phyloP scores from a whole-genome alignment of 257 asterid genomes.

The Phtheirospermum japonicum region DNA sequence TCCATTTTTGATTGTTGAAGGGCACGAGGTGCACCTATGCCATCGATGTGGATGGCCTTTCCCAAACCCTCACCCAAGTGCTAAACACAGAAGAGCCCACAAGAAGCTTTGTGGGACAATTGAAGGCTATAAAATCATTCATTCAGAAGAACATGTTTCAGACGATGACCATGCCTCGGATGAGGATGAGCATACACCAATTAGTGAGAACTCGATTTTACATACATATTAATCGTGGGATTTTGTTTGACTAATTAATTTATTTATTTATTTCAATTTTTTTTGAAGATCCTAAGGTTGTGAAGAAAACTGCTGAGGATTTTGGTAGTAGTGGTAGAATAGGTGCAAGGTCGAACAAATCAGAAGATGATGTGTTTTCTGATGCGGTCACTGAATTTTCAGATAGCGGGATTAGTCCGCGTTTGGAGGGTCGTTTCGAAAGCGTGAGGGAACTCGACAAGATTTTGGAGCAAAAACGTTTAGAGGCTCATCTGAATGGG shows the following conservation, averaged over 20 bases:
- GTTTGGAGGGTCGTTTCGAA: slow-evolving; percentile 37
- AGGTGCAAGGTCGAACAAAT: slow-evolving; percentile 44
- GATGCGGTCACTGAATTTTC: slow-evolving; percentile 76
- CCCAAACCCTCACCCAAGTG: slow-evolving; percentile 87
- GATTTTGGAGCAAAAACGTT: slow-evolving; percentile 30
- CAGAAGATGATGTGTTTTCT: slow-evolving; percentile 72
- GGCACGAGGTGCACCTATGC: slow-evolving; percentile 62
- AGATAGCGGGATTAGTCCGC: slow-evolving; percentile 52
- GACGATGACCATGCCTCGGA: slow-evolving; percentile 65
- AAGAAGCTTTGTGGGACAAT: slow-evolving; percentile 72
- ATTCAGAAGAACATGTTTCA: slow-evolving; percentile 40
- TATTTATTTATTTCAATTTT: background rate
- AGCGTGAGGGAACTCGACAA: slow-evolving; percentile 29
- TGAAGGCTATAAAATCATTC: slow-evolving; percentile 58
- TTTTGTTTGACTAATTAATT: slow-evolving; percentile 14
- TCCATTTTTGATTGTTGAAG: slow-evolving; percentile 43
- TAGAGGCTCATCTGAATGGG: slow-evolving; percentile 35
- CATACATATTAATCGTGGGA: slow-evolving; percentile 16
- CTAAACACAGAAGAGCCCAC: slow-evolving; percentile 88
- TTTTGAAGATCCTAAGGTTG: slow-evolving; percentile 50
- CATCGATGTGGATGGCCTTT: slow-evolving; percentile 93
- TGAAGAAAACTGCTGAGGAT: slow-evolving; percentile 35
- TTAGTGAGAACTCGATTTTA: slow-evolving; percentile 37
- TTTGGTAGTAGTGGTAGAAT: slow-evolving; percentile 30
- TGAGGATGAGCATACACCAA: slow-evolving; percentile 51